Evolutionary conservation across 148 eudicot species (phyloP).

Genomic region (Dysphania ambrosioides): DNA sequence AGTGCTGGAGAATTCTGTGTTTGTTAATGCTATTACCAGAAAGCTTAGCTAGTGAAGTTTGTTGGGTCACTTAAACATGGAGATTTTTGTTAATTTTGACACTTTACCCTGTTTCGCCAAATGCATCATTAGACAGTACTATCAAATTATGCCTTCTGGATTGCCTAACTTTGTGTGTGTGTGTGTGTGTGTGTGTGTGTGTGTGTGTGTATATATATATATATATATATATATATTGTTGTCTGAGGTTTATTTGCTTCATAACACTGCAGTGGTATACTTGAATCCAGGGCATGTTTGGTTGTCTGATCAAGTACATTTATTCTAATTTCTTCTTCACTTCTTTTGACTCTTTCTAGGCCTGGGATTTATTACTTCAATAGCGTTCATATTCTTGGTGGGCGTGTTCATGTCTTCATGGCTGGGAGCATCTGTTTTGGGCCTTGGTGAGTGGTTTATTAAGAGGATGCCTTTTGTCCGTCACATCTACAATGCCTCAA

Average conservation of each 20-base stretch:
- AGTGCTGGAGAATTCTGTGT: not conserved
- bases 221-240: not conserved
- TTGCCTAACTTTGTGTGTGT: too few relatives aligned
- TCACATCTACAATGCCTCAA: constrained; percentile 75
- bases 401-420: constrained; percentile 88
- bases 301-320: not conserved
- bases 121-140: not conserved
- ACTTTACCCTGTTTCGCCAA: too few relatives aligned
- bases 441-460: constrained; percentile 85
- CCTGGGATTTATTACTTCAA: constrained; percentile 71
- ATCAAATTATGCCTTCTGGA: not conserved
- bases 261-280: not conserved
- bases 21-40: not conserved
- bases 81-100: not conserved
- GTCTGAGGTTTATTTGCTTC: not conserved
- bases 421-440: constrained; percentile 74
- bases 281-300: not conserved
- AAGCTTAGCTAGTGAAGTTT: not conserved
- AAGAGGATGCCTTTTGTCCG: constrained; percentile 78
- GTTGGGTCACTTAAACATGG: not conserved
- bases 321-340: not conserved
- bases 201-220: too few relatives aligned
- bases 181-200: too few relatives aligned
- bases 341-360: constrained; percentile 33
- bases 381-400: constrained; percentile 75